Conservation (phyloP, 176 grass and related monocot species). For the Triticum aestivum region DNA sequence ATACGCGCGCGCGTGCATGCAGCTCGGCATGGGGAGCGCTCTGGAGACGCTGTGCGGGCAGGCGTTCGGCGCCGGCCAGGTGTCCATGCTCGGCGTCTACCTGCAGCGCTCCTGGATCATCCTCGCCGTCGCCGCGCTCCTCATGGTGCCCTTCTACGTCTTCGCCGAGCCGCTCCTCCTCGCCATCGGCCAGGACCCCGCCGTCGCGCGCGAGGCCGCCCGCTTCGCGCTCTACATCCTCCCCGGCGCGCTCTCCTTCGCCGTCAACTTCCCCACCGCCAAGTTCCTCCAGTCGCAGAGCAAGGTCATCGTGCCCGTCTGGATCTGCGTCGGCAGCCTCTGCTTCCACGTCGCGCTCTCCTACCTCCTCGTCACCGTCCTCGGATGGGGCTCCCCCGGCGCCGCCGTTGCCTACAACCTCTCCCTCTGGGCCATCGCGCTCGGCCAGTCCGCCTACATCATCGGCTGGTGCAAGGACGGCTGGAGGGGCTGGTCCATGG, state of each 20-base stretch:
- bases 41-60: slow-evolving; percentile 64
- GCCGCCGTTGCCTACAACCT: slow-evolving; percentile 36
- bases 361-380: slow-evolving; percentile 37
- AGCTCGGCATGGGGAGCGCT: slow-evolving; percentile 71
- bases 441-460: slow-evolving; percentile 42
- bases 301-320: background rate
- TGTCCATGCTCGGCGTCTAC: slow-evolving; percentile 63
- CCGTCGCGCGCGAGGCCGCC: slow-evolving; percentile 38
- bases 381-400: slow-evolving; percentile 28
- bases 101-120: slow-evolving; percentile 62
- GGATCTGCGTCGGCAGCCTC: background rate
- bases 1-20: background rate
- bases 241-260: slow-evolving; percentile 9
- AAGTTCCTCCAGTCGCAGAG: slow-evolving; percentile 10
- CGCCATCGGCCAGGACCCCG: background rate
- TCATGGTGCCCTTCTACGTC: slow-evolving; percentile 17
- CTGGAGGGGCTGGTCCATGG: slow-evolving; percentile 40
- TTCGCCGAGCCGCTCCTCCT: no score
- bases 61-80: slow-evolving; percentile 47
- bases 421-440: slow-evolving; percentile 32
- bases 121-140: slow-evolving; percentile 3
- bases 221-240: slow-evolving; percentile 37
- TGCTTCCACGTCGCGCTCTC: background rate
- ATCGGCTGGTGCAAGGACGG: slow-evolving; percentile 44
- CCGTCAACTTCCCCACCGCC: background rate